These are phyloP conservation scores for Pittosporum tobira DNA, from an alignment of 129 eudicot genomes.

Conservation along the genomic window DNA sequence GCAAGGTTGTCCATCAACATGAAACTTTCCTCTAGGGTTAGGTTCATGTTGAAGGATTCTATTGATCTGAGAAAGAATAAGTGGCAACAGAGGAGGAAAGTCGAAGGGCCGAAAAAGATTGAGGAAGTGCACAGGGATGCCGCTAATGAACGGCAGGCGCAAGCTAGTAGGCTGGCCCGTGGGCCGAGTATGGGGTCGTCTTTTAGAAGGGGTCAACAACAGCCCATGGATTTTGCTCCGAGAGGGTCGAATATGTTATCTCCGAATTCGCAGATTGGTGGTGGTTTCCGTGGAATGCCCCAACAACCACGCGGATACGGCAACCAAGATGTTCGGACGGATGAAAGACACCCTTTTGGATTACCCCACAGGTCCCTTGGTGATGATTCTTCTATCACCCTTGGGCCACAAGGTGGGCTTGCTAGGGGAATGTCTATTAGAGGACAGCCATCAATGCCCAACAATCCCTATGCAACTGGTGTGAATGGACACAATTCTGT, in stretches of 20 bases:
- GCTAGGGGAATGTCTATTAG: conserved; percentile 86
- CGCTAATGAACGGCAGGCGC: conserved; percentile 62
- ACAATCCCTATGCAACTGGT: conserved; percentile 24
- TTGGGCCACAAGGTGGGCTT: conserved; percentile 97
- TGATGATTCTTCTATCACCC: conserved; percentile 64
- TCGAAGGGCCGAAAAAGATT: conserved; percentile 95
- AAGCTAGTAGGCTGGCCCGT: conserved; percentile 59
- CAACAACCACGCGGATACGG: conserved; percentile 61
- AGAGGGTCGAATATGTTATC: conserved; percentile 47
- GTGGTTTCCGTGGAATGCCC: conserved; percentile 58
- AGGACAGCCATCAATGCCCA: conserved; percentile 51
- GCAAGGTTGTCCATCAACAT: conserved; percentile 52
- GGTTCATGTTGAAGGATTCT: conserved; percentile 77
- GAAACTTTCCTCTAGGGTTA: conserved; percentile 72
- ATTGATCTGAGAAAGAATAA: conserved; percentile 83
- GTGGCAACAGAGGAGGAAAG: conserved; percentile 94
- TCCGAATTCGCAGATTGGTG: conserved; percentile 45
- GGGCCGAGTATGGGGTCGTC: conserved; percentile 52
- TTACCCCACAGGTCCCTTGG: conserved; percentile 49
- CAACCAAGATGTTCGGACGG: conserved; percentile 55
- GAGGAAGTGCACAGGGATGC: conserved; percentile 76
- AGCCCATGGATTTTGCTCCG: conserved; percentile 60
- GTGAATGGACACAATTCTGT: conserved; percentile 47
- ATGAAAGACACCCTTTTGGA: conserved; percentile 52
- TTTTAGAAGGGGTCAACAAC: conserved; percentile 53